Evolutionary conservation across 1,284 basidiomycete species (phyloP).

Genomic region (Anthracocystis walkeri): DNA sequence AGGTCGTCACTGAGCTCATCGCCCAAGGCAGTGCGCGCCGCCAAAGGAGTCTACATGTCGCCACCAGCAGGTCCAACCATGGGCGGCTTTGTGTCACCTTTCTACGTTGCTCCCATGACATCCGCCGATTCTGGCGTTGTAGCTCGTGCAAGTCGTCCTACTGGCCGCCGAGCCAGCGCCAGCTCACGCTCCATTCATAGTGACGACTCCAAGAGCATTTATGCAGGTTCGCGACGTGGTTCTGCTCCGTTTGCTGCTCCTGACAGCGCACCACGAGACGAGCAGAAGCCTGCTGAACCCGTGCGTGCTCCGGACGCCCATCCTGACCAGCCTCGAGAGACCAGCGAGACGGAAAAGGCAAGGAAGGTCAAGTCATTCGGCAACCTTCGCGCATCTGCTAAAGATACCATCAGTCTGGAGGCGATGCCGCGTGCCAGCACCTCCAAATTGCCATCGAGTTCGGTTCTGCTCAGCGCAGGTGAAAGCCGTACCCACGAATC

Average conservation of each 20-base stretch:
- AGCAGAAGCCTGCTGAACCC: slow-evolving; percentile 1
- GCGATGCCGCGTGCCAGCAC: slow-evolving; percentile 39
- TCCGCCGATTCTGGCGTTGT: slow-evolving; percentile 40
- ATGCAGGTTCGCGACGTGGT: slow-evolving; percentile 29
- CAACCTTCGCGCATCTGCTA: slow-evolving; percentile 26
- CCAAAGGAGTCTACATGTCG: slow-evolving; percentile 40
- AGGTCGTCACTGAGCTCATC: slow-evolving; percentile 35
- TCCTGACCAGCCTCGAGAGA: slow-evolving; percentile 14
- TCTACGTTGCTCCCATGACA: slow-evolving; percentile 47
- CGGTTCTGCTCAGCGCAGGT: not conserved
- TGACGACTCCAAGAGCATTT: slow-evolving; percentile 37
- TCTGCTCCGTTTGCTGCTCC: slow-evolving; percentile 26
- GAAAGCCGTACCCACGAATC: slow-evolving; percentile 4
- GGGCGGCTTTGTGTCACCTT: slow-evolving; percentile 46
- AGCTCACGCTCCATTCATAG: slow-evolving; percentile 39
- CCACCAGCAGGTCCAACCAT: slow-evolving; percentile 42
- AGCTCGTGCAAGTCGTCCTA: slow-evolving; percentile 17
- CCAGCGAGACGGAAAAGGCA: slow-evolving; percentile 29
- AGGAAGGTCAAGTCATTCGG: slow-evolving; percentile 39
- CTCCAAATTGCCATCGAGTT: slow-evolving; percentile 24
- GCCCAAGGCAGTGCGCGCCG: slow-evolving; percentile 28
- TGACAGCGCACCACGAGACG: slow-evolving; percentile 7
- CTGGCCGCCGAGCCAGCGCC: slow-evolving; percentile 37
- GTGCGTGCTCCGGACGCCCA: not conserved
- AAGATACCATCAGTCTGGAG: slow-evolving; percentile 10